Percentiles rank a stretch among this genome's conserved stretches.
Conservation (phyloP, 768 basidiomycete genomes). For the Psilocybe cyanescens region DNA sequence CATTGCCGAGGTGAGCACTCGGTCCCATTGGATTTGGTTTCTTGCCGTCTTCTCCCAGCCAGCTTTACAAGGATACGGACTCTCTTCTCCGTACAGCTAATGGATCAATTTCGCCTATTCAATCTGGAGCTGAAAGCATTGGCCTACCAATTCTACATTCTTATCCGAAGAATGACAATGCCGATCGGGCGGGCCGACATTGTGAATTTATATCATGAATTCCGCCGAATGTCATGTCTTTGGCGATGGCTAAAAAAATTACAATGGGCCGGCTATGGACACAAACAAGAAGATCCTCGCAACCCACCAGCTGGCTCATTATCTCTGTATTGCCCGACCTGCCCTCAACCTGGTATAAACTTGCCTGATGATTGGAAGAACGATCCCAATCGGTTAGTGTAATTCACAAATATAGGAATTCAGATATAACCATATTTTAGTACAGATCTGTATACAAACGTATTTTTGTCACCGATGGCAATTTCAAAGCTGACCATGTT, state of each 20-base stretch:
- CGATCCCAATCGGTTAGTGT: neutral
- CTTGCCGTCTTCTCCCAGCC: neutral
- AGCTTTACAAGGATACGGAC: conserved; percentile 2
- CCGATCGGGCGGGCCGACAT: conserved; percentile 5
- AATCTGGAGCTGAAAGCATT: conserved; percentile 9
- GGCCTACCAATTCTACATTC: conserved; percentile 3
- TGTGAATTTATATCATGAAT: conserved; percentile 5
- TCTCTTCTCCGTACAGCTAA: neutral
- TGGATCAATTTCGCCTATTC: conserved; percentile 1
- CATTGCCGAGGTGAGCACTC: neutral
- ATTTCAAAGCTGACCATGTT: conserved; percentile 25
- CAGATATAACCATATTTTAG: too few species aligned
- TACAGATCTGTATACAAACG: neutral
- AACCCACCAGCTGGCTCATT: conserved; percentile 1
- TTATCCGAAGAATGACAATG: neutral
- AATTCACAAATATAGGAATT: too few species aligned
- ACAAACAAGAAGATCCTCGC: neutral
- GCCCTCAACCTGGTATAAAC: conserved; percentile 21
- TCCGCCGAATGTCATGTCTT: conserved; percentile 4
- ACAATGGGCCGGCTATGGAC: conserved; percentile 8
- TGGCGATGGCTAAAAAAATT: conserved; percentile 15
- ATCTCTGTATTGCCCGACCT: conserved; percentile 17
- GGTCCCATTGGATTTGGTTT: neutral
- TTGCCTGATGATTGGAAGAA: conserved; percentile 6
- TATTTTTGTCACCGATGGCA: conserved; percentile 16